Conservation (phyloP, 306 rosid species). For the Malus sylvestris region DNA sequence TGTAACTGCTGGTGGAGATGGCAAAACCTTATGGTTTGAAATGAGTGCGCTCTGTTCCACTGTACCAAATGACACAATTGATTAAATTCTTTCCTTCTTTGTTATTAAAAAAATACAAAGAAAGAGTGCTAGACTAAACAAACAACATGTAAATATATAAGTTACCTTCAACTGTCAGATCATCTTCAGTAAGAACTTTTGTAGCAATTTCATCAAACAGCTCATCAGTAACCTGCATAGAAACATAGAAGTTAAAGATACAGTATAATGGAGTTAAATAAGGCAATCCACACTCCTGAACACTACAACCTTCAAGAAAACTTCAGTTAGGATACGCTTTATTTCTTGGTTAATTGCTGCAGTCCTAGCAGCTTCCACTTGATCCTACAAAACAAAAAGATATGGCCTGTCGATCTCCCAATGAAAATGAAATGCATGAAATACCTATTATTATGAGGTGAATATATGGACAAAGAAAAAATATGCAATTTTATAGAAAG, state of each 20-base stretch:
- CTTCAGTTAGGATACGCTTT: constrained; percentile 84
- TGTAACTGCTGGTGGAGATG: constrained; percentile 38
- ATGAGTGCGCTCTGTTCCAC: constrained; percentile 32
- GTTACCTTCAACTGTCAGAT: constrained; percentile 59
- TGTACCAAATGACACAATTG: constrained; percentile 19
- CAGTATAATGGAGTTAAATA: constrained; percentile 5
- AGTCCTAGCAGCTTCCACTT: constrained; percentile 62
- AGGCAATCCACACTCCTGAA: constrained; percentile 3
- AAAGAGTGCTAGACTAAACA: neutral
- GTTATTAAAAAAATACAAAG: neutral
- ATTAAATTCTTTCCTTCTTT: neutral
- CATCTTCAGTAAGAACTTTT: constrained; percentile 78
- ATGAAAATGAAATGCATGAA: neutral
- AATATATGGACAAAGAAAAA: neutral
- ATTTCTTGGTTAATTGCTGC: constrained; percentile 90
- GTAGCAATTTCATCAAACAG: constrained; percentile 93
- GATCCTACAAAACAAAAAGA: constrained; percentile 43
- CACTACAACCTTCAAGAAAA: constrained; percentile 69
- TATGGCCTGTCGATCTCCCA: neutral
- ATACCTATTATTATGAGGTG: neutral
- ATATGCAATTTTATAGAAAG: neutral
- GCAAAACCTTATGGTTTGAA: constrained; percentile 45
- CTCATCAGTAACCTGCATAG: constrained; percentile 83
- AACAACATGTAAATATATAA: neutral
- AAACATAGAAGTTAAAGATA: constrained; percentile 21